Evolutionary conservation across 371 early-diverging fungal species (phyloP).

Genomic region (Apophysomyces variabilis): DNA sequence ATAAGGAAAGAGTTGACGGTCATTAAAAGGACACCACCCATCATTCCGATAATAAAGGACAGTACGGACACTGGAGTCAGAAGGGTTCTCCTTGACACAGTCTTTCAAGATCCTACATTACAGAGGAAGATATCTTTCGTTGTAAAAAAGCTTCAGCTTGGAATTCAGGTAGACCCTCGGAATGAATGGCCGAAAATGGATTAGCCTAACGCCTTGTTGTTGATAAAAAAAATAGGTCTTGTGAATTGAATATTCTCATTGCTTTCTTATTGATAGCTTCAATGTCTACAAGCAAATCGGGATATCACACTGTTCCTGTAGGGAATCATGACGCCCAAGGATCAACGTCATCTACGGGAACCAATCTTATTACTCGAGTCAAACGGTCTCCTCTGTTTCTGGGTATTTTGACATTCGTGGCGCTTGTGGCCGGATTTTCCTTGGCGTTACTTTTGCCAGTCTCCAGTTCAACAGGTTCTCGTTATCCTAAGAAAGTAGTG

Average conservation of each 20-base stretch:
- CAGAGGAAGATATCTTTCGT: no score
- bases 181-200: no score
- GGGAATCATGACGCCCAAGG: not conserved
- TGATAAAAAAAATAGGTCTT: not conserved
- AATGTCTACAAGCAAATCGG: not conserved
- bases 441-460: not conserved
- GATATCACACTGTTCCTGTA: not conserved
- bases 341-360: not conserved
- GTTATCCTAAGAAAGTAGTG: not conserved
- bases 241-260: not conserved
- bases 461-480: not conserved
- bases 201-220: no score
- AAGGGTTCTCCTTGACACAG: no score
- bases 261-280: not conserved
- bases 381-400: not conserved
- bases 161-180: no score
- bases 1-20: no score
- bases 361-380: not conserved
- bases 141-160: no score
- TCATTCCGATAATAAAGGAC: no score
- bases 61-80: no score
- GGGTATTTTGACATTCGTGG: not conserved
- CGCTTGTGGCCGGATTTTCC: not conserved
- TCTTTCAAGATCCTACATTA: no score
- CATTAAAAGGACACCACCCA: no score